Evolutionary conservation across 140 eudicot species (phyloP).

Genomic region (Ambrosia hybrid): DNA sequence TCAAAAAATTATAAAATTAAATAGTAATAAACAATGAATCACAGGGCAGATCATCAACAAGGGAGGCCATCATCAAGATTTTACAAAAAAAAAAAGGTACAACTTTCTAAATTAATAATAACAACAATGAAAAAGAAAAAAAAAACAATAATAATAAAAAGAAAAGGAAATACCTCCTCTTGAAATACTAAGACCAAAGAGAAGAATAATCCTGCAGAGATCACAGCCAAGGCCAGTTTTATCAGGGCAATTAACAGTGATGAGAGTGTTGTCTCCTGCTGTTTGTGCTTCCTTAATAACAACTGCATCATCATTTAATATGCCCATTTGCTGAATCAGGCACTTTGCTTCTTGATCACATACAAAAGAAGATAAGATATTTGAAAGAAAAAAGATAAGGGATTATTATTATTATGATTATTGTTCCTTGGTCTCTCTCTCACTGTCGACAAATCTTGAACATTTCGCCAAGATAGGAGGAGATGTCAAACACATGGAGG

Average conservation of each 20-base stretch:
- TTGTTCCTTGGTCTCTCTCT: not conserved
- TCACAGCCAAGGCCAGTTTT: slow-evolving; percentile 84
- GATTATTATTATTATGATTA: not conserved
- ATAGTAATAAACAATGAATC: slow-evolving; percentile 2
- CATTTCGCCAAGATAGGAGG: slow-evolving; percentile 31
- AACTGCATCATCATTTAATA: slow-evolving; percentile 62
- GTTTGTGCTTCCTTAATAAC: slow-evolving; percentile 51
- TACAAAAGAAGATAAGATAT: slow-evolving; percentile 32
- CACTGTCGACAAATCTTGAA: slow-evolving; percentile 31
- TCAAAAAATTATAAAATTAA: not conserved
- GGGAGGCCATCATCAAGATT: not conserved
- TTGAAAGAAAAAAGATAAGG: not conserved
- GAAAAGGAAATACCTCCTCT: slow-evolving; percentile 50
- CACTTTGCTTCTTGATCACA: slow-evolving; percentile 26
- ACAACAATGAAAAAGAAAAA: not conserved
- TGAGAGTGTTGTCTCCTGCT: slow-evolving; percentile 51
- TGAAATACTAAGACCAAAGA: slow-evolving; percentile 68
- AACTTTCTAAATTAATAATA: not conserved
- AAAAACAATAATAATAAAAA: not conserved
- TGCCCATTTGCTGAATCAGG: slow-evolving; percentile 41
- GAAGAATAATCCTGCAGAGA: slow-evolving; percentile 57
- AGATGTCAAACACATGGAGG: slow-evolving; percentile 32
- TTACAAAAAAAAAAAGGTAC: not conserved
- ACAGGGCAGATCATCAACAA: not conserved
- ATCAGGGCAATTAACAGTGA: slow-evolving; percentile 75